These are phyloP conservation scores for Mycena indigotica DNA, from an alignment of 768 basidiomycete genomes.

Conservation along the genomic window DNA sequence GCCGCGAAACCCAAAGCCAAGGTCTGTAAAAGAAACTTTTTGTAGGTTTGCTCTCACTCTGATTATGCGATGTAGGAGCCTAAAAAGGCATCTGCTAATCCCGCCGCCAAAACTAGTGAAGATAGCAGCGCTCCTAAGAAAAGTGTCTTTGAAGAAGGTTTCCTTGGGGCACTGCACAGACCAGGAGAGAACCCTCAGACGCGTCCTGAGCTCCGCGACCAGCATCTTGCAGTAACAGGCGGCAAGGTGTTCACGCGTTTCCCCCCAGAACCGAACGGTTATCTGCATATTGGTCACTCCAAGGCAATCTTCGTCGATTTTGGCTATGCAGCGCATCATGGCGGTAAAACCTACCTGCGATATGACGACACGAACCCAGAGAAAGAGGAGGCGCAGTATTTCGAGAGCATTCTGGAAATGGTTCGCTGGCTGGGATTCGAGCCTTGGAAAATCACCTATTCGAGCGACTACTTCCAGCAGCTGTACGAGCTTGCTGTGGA, in stretches of 20 bases:
- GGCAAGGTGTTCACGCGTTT: constrained; percentile 93
- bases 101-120: constrained; percentile 34
- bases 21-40: constrained; percentile 49
- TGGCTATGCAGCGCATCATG: constrained; percentile 94
- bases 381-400: constrained; percentile 94
- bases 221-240: constrained; percentile 78
- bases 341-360: constrained; percentile 90
- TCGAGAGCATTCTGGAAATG: constrained; percentile 94
- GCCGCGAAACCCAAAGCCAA: constrained; percentile 65
- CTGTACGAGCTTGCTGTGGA: constrained; percentile 87
- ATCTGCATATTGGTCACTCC: constrained; percentile 92
- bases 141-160: constrained; percentile 91
- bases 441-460: constrained; percentile 99
- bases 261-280: constrained; percentile 98
- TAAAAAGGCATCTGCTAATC: constrained; percentile 44
- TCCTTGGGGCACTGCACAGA: constrained; percentile 88
- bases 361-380: constrained; percentile 99
- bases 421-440: constrained; percentile 97
- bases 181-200: constrained; percentile 94
- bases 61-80: constrained; percentile 39
- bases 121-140: constrained; percentile 42
- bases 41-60: neutral
- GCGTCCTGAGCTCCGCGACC: constrained; percentile 71
- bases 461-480: constrained; percentile 92
- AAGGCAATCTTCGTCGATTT: constrained; percentile 99